Evolutionary conservation across 768 basidiomycete species (phyloP), one percentile per base, ranked within the genome.

Genomic region (Strobilomyces confusus): DNA sequence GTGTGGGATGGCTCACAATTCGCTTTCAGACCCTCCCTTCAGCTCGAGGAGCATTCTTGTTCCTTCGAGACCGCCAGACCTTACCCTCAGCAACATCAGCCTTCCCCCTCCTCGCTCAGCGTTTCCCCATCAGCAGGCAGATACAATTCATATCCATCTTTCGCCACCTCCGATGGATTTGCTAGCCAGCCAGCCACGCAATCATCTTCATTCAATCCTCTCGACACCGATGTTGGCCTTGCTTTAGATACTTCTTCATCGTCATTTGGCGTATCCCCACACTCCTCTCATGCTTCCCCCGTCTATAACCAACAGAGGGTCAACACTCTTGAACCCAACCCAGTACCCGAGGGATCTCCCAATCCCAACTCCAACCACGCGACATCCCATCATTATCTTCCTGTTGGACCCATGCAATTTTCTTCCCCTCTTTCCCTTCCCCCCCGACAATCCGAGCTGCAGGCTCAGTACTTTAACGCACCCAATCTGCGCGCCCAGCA

Each of bases 371-470:
- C 40, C 32, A 49, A 15, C 45, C 55, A 46, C 13, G 26, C 51
- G 17, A 25, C 57, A 12, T 38, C 61, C 22, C 61, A 46, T 29
- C n/a, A 58, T 17, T 69, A 60, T 44, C 19, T 56, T 34, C 52
- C 67, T 8, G 8, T 56, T 29, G 66, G 60, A 12, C 66, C 68
- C 20, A 68, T 69, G 69, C 68, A 69, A 19, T 71, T 71, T 36
- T 36, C 68, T 29, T 11, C 58, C 20, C 56, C 69, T 5, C 69
- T 64, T 44, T 62, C 59, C 9, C 69, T 56, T 17, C 68, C 68
- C 5, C 3, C 53, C 29, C 68, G 68, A 22, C 62, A 58, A 33
- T 68, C 70, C 11, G 68, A 69, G 47, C 2, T 70, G 3, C 68
- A 64, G 45, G 46, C 68, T 2, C 66, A 61, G 13, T 66, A 66